Evolutionary conservation across 202 grass and related monocot genomes (phyloP).

Genomic region (Hordeum pubiflorum): DNA sequence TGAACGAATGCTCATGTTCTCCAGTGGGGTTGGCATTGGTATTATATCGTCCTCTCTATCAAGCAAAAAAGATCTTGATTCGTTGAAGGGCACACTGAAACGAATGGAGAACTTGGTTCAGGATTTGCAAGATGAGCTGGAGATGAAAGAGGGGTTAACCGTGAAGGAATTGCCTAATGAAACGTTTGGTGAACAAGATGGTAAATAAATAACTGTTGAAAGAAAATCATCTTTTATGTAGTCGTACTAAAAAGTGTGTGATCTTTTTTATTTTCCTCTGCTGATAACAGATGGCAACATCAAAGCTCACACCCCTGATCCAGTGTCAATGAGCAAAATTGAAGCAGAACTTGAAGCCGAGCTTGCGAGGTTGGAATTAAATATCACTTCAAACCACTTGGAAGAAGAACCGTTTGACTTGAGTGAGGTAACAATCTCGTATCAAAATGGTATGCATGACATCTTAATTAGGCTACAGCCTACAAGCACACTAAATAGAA

Average conservation of each 20-base stretch:
- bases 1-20: slow-evolving; percentile 52
- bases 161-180: slow-evolving; percentile 71
- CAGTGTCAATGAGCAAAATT: slow-evolving; percentile 79
- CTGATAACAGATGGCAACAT: slow-evolving; percentile 29
- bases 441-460: slow-evolving; percentile 16
- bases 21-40: slow-evolving; percentile 58
- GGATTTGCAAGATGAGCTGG: slow-evolving; percentile 94
- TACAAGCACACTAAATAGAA: slow-evolving; percentile 19
- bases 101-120: slow-evolving; percentile 78
- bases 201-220: slow-evolving; percentile 23
- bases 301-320: slow-evolving; percentile 16
- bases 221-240: not conserved
- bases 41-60: slow-evolving; percentile 57
- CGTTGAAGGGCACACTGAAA: slow-evolving; percentile 53
- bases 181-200: slow-evolving; percentile 28
- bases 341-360: slow-evolving; percentile 93
- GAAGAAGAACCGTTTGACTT: slow-evolving; percentile 47
- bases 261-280: not conserved
- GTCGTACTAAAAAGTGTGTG: not conserved
- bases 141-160: slow-evolving; percentile 80
- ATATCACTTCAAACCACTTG: slow-evolving; percentile 42
- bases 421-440: slow-evolving; percentile 49
- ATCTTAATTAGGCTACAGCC: slow-evolving; percentile 7
- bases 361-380: slow-evolving; percentile 70
- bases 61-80: slow-evolving; percentile 69